These are phyloP conservation scores for Populus trichocarpa DNA, from an alignment of 441 rosid genomes.

Conservation along the genomic window DNA sequence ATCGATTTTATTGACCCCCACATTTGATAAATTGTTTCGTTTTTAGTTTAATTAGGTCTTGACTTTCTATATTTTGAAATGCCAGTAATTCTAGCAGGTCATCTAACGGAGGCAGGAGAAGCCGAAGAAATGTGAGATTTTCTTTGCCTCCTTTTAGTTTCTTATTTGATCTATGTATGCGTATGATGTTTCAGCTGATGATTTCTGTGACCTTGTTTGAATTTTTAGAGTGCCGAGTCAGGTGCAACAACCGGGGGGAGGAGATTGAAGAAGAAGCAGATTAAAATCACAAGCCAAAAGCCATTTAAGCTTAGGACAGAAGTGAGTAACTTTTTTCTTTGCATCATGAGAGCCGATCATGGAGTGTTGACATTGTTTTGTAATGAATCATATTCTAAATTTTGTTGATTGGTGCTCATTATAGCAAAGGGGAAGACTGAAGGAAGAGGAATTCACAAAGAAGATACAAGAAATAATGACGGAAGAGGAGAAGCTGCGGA, in stretches of 20 bases:
- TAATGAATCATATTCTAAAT: neutral
- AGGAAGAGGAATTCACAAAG: conserved; percentile 71
- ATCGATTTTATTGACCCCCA: conserved; percentile 8
- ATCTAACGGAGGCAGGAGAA: conserved; percentile 70
- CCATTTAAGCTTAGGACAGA: conserved; percentile 91
- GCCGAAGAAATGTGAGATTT: conserved; percentile 58
- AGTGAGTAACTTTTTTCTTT: conserved; percentile 31
- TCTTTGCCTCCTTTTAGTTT: neutral
- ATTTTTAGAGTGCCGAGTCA: conserved; percentile 69
- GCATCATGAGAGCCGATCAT: neutral
- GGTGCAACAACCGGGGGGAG: conserved; percentile 54
- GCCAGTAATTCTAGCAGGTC: conserved; percentile 58
- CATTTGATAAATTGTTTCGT: neutral
- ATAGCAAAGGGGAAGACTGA: conserved; percentile 83
- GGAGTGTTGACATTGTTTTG: neutral
- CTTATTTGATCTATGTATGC: neutral
- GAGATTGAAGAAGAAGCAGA: conserved; percentile 71
- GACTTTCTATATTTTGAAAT: neutral
- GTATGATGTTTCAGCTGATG: neutral
- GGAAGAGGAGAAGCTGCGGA: conserved; percentile 68
- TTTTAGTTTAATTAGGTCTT: conserved; percentile 10
- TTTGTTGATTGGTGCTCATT: conserved; percentile 16
- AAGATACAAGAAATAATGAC: conserved; percentile 20
- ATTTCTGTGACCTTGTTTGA: conserved; percentile 11
- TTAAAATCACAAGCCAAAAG: conserved; percentile 58